Conservation (phyloP, 331 rosid species). For the Erythrophleum ivorense region DNA sequence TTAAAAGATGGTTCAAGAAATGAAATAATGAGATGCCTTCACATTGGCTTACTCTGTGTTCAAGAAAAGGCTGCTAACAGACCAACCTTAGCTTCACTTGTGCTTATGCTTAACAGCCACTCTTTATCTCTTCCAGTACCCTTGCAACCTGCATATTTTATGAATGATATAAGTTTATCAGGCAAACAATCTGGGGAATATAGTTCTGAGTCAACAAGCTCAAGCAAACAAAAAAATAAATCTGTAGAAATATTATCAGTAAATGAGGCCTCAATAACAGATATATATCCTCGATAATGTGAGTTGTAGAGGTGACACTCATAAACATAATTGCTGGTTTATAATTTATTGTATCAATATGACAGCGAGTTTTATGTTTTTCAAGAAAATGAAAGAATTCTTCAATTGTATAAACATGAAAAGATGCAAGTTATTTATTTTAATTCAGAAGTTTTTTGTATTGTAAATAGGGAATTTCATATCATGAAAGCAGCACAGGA, state of each 20-base stretch:
- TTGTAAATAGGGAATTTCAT: background rate
- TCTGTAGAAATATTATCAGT: background rate
- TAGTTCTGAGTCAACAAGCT: slow-evolving; percentile 3
- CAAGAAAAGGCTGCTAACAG: background rate
- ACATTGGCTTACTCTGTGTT: background rate
- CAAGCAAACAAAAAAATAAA: background rate
- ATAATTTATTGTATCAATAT: background rate
- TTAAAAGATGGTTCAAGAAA: background rate
- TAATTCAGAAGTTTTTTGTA: background rate
- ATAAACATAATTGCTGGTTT: background rate
- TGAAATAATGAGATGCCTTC: slow-evolving; percentile 11
- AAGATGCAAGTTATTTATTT: background rate
- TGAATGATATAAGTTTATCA: slow-evolving; percentile 2
- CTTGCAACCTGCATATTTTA: slow-evolving; percentile 44
- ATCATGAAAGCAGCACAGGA: background rate
- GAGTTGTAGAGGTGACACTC: background rate
- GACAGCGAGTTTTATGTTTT: too few species aligned
- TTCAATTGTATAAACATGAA: background rate
- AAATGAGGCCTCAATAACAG: slow-evolving; percentile 33
- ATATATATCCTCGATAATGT: slow-evolving; percentile 1
- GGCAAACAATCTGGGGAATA: background rate
- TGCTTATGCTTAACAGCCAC: slow-evolving; percentile 49
- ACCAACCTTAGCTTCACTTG: slow-evolving; percentile 28
- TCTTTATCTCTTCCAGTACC: slow-evolving; percentile 46
- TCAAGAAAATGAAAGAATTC: background rate